Base-by-base conservation (phyloP, 1,139 yeast genomes). In the Candida glucosophila region DNA sequence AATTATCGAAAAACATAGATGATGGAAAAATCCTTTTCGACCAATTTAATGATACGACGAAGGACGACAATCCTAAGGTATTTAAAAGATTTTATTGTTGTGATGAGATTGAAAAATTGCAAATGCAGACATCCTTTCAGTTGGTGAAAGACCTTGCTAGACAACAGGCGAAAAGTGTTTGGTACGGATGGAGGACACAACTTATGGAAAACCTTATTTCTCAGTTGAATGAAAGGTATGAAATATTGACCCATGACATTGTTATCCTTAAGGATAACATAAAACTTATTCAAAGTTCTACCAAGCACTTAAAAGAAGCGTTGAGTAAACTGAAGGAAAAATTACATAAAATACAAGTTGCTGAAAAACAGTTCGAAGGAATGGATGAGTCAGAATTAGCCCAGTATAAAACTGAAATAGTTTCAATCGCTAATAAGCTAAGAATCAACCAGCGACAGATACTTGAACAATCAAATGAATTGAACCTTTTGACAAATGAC, bases 171-270 rank as follows among this genome's bases (percentile, higher is more conserved):
- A 61, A 56, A 30, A 59, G 58, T 13, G 64, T 67, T 2, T 74
- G 79, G 79, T 72, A 70, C 37, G 63, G 56, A 20, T 73, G 80
- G 80, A 47, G 78, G 34, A 46, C 53, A n/a, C 66, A 67, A 32
- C 46, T 72, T 21, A 48, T 67, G 1, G 32, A 36, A 32, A 58
- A 49, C 25, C 49, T 71, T 13, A 38, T 60, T 19, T 45, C 45
- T 14, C 68, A 60, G 25, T 44, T 69, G 20, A 44, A 50, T 16
- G 46, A 43, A 20, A 59, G 51, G 31, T 35, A 43, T 19, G 43
- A 43, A 12, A 34, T 30, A 5, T 43, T 64, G 15, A 36, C 37
- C 13, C 37, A 47, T 9, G 63, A 59, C 34, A 48, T 46, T 25
- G 33, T 25, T 3, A 40, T 34, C 6, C 31, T 62, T 6, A 29